These are phyloP conservation scores for Nakataea oryzae DNA, from an alignment of 2,329 filamentous ascomycete genomes.

Conservation along the genomic window DNA sequence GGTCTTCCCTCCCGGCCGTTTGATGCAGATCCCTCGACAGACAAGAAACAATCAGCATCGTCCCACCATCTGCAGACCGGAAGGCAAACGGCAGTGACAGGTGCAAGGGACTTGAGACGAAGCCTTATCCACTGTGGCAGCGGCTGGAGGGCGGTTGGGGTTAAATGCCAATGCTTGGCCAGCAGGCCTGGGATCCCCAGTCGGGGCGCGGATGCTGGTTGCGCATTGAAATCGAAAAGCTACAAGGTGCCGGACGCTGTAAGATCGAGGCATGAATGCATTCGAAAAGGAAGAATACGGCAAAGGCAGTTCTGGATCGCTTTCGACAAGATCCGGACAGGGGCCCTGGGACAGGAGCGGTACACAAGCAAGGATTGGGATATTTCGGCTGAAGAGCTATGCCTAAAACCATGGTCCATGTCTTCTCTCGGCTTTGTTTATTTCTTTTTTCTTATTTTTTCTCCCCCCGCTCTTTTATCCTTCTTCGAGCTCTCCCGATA, in stretches of 20 bases:
- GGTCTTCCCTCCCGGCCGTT: not conserved
- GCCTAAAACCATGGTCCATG: not conserved
- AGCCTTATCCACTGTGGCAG: not conserved
- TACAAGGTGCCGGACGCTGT: not conserved
- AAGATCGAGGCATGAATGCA: not conserved
- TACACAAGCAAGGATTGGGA: not conserved
- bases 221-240: not conserved
- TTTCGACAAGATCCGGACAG: not conserved
- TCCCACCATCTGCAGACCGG: slow-evolving; percentile 1
- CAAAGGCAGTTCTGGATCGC: not conserved
- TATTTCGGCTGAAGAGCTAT: not conserved
- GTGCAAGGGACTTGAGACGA: slow-evolving; percentile 3
- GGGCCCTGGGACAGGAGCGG: not conserved
- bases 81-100: slow-evolving; percentile 3
- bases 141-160: not conserved
- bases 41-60: not conserved
- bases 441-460: not conserved
- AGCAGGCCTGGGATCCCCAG: not conserved
- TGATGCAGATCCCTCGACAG: not conserved
- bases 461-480: too few relatives aligned
- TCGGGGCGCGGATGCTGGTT: not conserved
- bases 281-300: not conserved
- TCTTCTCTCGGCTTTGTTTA: not conserved
- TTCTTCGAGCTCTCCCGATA: too few relatives aligned
- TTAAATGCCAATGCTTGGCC: not conserved